These are phyloP conservation scores for Penicillium sp. DNA, from an alignment of 2,329 filamentous ascomycete species.

Conservation along the genomic window DNA sequence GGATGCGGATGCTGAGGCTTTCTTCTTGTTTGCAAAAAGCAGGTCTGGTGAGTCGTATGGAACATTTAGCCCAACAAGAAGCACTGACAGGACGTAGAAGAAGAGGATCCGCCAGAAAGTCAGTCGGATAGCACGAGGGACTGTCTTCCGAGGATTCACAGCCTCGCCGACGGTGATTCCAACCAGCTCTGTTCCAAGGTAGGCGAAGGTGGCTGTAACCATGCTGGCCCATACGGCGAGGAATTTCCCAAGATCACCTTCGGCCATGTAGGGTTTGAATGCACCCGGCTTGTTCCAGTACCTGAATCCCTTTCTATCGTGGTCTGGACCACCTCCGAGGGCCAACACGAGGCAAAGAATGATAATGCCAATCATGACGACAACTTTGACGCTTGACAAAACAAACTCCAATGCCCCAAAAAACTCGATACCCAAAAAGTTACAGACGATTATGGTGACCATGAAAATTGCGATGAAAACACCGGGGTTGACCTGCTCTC, in stretches of 20 bases:
- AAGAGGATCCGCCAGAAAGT: conserved; percentile 80
- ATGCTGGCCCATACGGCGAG: conserved; percentile 69
- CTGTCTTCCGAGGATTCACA: conserved; percentile 74
- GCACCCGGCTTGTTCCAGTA: conserved; percentile 67
- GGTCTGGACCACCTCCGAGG: conserved; percentile 64
- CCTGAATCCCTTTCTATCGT: conserved; percentile 63
- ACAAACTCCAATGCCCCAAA: conserved; percentile 68
- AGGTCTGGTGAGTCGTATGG: conserved; percentile 68
- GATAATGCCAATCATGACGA: conserved; percentile 67
- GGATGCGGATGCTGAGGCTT: conserved; percentile 62
- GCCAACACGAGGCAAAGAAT: conserved; percentile 65
- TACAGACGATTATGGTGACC: conserved; percentile 64
- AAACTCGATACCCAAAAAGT: conserved; percentile 69
- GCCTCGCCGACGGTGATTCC: conserved; percentile 78
- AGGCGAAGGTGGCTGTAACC: conserved; percentile 76
- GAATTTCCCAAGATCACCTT: conserved; percentile 56
- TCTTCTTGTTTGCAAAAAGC: conserved; percentile 53
- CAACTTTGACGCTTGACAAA: conserved; percentile 65
- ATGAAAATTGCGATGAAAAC: conserved; percentile 76
- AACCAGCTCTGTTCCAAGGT: conserved; percentile 73
- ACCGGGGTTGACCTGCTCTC: conserved; percentile 70
- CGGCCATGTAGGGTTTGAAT: conserved; percentile 52
- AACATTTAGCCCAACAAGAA: conserved; percentile 74
- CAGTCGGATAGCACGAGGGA: conserved; percentile 75
- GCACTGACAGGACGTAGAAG: conserved; percentile 75